These are phyloP conservation scores for Aureobasidium pullulans DNA, from an alignment of 2,329 filamentous ascomycete genomes.

Conservation along the genomic window DNA sequence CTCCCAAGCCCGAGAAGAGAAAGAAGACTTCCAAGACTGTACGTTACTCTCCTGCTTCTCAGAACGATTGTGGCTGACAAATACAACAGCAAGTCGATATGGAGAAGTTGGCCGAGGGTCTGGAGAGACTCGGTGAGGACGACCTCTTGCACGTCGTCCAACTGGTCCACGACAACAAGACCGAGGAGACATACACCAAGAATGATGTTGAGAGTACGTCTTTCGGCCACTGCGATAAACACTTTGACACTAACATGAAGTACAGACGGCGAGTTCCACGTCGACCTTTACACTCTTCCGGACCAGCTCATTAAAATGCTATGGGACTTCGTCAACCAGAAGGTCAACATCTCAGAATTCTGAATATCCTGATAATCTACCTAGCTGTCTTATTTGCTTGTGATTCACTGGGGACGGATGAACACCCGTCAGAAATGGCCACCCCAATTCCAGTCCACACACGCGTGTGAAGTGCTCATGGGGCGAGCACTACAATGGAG, in stretches of 20 bases:
- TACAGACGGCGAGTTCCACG: slow-evolving; percentile 89
- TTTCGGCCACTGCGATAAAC: background rate
- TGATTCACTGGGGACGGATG: background rate
- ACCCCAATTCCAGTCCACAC: background rate
- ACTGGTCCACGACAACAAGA: slow-evolving; percentile 97
- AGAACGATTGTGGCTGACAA: background rate
- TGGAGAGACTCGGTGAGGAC: slow-evolving; percentile 85
- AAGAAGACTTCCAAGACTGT: slow-evolving; percentile 38
- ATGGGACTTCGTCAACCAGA: slow-evolving; percentile 68
- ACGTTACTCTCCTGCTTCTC: background rate
- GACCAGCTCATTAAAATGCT: slow-evolving; percentile 85
- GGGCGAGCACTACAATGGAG: background rate
- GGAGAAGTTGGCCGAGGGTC: slow-evolving; percentile 89
- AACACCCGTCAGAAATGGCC: background rate
- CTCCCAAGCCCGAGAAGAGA: slow-evolving; percentile 62
- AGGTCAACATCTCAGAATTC: slow-evolving; percentile 26
- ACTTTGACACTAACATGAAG: slow-evolving; percentile 24
- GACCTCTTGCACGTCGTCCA: slow-evolving; percentile 92
- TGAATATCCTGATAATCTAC: background rate
- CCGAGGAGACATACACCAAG: slow-evolving; percentile 87
- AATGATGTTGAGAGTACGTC: slow-evolving; percentile 92
- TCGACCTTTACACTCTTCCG: slow-evolving; percentile 95
- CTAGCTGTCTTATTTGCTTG: background rate
- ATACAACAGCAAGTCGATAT: slow-evolving; percentile 58
- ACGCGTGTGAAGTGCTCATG: background rate